A percentile compares a stretch with the other conserved stretches of the same genome.
phyloP scores from a whole-genome alignment of 75 land plant species.

The Sequoia sempervirens region DNA sequence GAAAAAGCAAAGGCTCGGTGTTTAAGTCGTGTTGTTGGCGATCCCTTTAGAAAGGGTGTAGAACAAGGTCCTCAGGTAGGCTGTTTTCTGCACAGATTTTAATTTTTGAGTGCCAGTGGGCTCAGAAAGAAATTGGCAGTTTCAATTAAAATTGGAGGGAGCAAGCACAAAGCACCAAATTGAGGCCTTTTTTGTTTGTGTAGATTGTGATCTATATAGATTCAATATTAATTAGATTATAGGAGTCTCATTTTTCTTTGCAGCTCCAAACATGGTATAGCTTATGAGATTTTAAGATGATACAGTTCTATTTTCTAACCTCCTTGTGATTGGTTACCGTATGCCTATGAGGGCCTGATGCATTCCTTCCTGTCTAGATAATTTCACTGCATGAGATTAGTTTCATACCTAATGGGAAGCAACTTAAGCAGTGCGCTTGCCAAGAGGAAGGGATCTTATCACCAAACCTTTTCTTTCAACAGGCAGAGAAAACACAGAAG shows the following conservation, averaged over 20 bases:
- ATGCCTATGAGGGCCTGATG: not conserved
- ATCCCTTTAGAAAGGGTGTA: constrained; percentile 44
- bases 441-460: not conserved
- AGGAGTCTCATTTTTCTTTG: not conserved
- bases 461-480: not conserved
- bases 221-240: not conserved
- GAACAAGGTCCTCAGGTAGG: constrained; percentile 56
- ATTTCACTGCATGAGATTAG: not conserved
- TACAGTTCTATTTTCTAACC: not conserved
- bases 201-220: not conserved
- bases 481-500: not conserved
- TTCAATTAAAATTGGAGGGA: not conserved
- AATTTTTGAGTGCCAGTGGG: not conserved
- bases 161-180: not conserved
- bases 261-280: not conserved
- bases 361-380: not conserved
- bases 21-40: constrained; percentile 41
- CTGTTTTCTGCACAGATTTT: not conserved
- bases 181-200: not conserved
- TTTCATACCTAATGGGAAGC: not conserved
- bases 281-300: not conserved
- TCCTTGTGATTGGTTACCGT: not conserved
- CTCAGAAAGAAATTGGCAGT: not conserved
- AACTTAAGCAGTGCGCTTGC: not conserved
- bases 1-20: constrained; percentile 44